Base-by-base conservation (phyloP, 192 early-diverging fungal species). In the Coemansia sp. region DNA sequence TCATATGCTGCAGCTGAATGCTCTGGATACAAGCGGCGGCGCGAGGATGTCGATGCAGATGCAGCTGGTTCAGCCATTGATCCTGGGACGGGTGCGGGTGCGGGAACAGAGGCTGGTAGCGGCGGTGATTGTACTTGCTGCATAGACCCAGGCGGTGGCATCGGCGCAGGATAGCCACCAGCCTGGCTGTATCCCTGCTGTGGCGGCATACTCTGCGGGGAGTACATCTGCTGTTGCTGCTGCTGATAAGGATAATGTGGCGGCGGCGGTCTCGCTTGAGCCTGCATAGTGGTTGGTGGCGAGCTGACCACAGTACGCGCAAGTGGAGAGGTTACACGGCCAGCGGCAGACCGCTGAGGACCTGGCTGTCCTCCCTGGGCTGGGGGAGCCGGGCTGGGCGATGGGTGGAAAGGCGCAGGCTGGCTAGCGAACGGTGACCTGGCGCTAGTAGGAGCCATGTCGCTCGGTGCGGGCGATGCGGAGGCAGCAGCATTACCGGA, bases 371-470 rank as follows among this genome's bases (percentile, higher is more conserved):
- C 35, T 23, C 62, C 62, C 42, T 71, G 69, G 8, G 63, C 58
- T 31, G 59, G 49, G 10, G 67, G 67, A 18, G 52, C 40, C n/a
- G 75, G 67, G 45, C 70, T 62, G 3, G 71, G 61, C 18, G 70
- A 59, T 57, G 46, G 37, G 43, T 55, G 61, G 69, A 64, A 68
- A 9, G 75, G 64, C 15, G 72, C 71, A 5, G 77, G 71, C 71
- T 74, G 77, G 18, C 68, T 68, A 2, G 68, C 77, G 58, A 79
- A 74, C 8, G 71, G 77, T 18, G 77, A 79, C 53, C 68, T 53
- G 7, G 46, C 65, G 4, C 57, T 42, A 2, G 48, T 40, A 26
- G 60, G 26, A 23, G 20, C 33, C 2, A 58, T 15, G 20, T 74
- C 65, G 28, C 61, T 46, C 1, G 58, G 66, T 7, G 55, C 64